Base-by-base conservation (phyloP, 2,329 filamentous ascomycete species). In the Colletotrichum orchidophilum region DNA sequence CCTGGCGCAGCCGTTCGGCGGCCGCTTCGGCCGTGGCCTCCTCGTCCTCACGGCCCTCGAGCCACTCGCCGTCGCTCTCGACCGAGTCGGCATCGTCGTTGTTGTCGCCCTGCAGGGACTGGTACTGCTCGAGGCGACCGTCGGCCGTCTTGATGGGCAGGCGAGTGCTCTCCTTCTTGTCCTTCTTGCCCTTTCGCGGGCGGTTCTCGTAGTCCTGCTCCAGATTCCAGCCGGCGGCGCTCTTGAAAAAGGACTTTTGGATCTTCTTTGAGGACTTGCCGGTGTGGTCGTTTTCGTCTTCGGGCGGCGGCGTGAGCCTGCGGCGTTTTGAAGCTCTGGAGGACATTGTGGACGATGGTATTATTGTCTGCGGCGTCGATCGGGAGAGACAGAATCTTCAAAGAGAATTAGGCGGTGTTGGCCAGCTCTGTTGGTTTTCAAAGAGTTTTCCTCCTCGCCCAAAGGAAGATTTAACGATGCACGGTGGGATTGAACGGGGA, bases 191-290 rank as follows among this genome's bases (percentile, higher is more conserved):
- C 80, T 96, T 96, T 76, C 94, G 88, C 57, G 93, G 91, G 75
- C 91, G 90, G 72, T 89, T 89, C 81, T 97, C 95, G 85, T 98
- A 98, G 80, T 94, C 92, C 79, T 97, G 93, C 84, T 97, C 96
- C 59, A 97, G 87, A 78, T 97, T 91, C 95, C 96, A 98, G 81
- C 91, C 92, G 70, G 93, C 87, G 6, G 93, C 94, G 77, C 90
- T 92, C 76, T 90, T 89, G 83, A 94, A 88, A 80, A 95, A 95
- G 64, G 88, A 87, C 75, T 88, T 88, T 69, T 89, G 87, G n/a
- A 85, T 81, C 64, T 82, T 85, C 71, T 78, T 81, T 3, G 78
- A 80, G 7, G 77, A 76, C 57, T 63, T 71, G 55, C 62, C 64
- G 31, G 77, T 70, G 33, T 73, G 74, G 63, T 76, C 68, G 13